Evolutionary conservation across 768 basidiomycete genomes (phyloP), one percentile per base, ranked within the genome.

Genomic region (Strobilomyces confusus): DNA sequence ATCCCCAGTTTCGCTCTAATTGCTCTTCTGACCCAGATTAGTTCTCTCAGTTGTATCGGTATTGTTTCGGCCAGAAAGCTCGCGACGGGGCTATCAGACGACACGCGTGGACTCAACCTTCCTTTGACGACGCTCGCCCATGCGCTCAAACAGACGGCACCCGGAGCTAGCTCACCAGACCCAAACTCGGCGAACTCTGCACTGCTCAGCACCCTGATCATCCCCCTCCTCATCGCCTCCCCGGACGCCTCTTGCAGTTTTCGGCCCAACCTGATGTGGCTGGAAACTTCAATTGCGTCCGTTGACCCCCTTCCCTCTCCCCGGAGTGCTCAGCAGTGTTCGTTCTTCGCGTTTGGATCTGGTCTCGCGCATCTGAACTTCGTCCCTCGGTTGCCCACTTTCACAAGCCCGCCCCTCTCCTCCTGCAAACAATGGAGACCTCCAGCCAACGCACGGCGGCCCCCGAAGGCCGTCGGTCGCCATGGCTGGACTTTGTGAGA

Each of bases 1-100:
- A 30, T 2, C 14, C 9, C 7, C 8, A 9, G 1, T 20, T 29
- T 20, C 41, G 19, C 4, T 14, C 34, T 5, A 4, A 20, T 8
- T 2, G 14, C 23, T 23, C 15, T 15, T 34, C n/a, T 55, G 17
- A 59, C 17, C n/a, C n/a, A n/a, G n/a, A n/a, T 1, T 9, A 9
- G 8, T 11, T 33, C 14, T n/a, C 32, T 15, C 12, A 49, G 46
- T 38, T 9, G 54, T n/a, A 38, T 52, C 23, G 5, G 51, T 45
- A 56, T 51, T n/a, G 40, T 61, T 46, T 61, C 42, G 14, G 30
- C 44, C 25, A 42, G 49, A 61, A 61, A 61, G 25, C 44, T 38
- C 13, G 44, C 49, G 36, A 58, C 55, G 12, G 30, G 34, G 29
- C 43, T 38, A 46, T 32, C 30, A 33, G 46, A 45, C 5, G 45